These are phyloP conservation scores for Schwanniomyces occidentalis DNA, from an alignment of 805 yeast genomes.

Conservation along the genomic window DNA sequence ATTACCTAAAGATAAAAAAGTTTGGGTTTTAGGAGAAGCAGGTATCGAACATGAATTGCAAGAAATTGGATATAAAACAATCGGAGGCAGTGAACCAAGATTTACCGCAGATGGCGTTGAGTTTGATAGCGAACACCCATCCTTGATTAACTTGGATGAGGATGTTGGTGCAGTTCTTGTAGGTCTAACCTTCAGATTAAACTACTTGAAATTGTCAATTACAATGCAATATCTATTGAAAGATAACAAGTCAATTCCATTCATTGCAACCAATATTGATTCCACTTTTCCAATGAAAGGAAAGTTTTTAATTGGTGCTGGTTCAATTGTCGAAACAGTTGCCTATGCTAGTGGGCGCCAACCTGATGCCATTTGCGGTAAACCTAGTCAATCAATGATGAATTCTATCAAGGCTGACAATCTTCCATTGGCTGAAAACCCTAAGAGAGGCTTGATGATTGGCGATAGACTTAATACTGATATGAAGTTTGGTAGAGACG, in stretches of 20 bases:
- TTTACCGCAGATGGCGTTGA: conserved; percentile 45
- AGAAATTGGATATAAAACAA: conserved; percentile 67
- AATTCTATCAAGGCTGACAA: conserved; percentile 76
- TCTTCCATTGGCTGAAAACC: conserved; percentile 46
- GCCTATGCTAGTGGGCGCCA: conserved; percentile 74
- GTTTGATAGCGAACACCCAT: conserved; percentile 57
- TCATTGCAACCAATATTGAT: conserved; percentile 92
- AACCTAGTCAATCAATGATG: conserved; percentile 89
- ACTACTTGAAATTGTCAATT: conserved; percentile 77
- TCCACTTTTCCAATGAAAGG: conserved; percentile 93
- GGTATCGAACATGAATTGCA: conserved; percentile 83
- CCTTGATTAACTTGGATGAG: conserved; percentile 61
- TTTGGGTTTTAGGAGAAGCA: conserved; percentile 85
- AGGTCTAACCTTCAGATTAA: conserved; percentile 76
- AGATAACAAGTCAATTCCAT: conserved; percentile 56
- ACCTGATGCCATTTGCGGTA: conserved; percentile 86
- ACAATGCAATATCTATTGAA: conserved; percentile 79
- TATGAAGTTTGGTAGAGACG: conserved; percentile 85
- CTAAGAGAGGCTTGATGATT: conserved; percentile 76
- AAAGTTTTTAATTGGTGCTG: conserved; percentile 89
- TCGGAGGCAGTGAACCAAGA: conserved; percentile 82
- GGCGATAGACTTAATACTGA: conserved; percentile 97
- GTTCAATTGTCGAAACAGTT: conserved; percentile 79
- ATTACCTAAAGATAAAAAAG: conserved; percentile 72
- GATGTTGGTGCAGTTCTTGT: conserved; percentile 85